phyloP scores from a whole-genome alignment of 768 basidiomycete species.

The Suillus bovinus region DNA sequence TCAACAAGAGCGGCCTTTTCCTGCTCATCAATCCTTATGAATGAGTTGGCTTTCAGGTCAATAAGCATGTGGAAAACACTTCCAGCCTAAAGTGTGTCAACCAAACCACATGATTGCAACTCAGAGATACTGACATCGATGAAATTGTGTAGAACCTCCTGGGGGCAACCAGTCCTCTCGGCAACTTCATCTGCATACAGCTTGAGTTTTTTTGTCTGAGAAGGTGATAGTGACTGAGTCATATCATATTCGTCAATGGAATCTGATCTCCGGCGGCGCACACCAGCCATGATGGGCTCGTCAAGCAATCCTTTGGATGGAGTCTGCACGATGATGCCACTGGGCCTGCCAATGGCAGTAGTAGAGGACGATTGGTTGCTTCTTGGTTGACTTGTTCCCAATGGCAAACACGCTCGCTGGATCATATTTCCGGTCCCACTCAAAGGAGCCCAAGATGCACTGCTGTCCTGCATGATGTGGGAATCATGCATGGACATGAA shows the following conservation, averaged over 20 bases:
- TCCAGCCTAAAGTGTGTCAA: neutral
- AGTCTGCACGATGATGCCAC: neutral
- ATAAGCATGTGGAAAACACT: neutral
- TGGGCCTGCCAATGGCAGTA: neutral
- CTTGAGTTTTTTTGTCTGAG: neutral
- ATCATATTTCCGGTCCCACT: neutral
- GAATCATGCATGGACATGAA: too few species aligned
- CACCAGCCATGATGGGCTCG: neutral
- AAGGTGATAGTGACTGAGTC: neutral
- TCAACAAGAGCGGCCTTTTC: neutral
- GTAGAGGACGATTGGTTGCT: neutral
- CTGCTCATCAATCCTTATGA: neutral
- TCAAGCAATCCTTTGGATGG: neutral
- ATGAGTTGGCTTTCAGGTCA: neutral
- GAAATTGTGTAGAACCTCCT: neutral
- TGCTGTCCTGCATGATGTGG: too few species aligned
- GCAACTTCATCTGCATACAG: neutral
- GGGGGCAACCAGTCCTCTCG: neutral
- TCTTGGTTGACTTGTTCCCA: neutral
- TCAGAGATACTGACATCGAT: neutral
- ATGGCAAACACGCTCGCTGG: neutral
- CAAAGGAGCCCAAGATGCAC: neutral
- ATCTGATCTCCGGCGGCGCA: neutral
- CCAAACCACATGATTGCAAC: neutral
- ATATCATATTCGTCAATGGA: neutral